These are phyloP conservation scores for Stropharia rugosoannulata DNA, from an alignment of 768 basidiomycete genomes.

Conservation along the genomic window DNA sequence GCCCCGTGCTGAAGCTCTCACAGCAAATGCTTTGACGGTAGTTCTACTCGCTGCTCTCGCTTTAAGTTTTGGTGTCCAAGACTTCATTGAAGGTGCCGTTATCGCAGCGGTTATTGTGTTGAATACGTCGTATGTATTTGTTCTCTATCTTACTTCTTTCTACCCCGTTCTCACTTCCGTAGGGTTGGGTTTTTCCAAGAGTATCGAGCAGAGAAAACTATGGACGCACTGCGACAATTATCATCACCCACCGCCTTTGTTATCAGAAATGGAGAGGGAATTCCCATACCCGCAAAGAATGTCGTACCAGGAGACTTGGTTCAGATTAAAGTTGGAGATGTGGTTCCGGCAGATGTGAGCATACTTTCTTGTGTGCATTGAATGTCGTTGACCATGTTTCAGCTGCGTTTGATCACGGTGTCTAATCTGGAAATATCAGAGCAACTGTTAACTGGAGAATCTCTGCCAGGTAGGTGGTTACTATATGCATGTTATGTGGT, in stretches of 20 bases:
- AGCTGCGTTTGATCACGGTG: slow-evolving; percentile 42
- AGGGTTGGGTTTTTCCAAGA: slow-evolving; percentile 47
- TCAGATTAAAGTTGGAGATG: slow-evolving; percentile 38
- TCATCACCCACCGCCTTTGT: slow-evolving; percentile 47
- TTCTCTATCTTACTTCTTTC: not conserved
- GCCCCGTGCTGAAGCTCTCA: not conserved
- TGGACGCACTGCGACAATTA: slow-evolving; percentile 47
- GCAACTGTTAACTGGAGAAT: slow-evolving; percentile 53
- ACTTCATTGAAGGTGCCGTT: slow-evolving; percentile 52
- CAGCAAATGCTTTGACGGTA: slow-evolving; percentile 41
- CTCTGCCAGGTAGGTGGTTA: slow-evolving; percentile 38
- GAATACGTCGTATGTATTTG: slow-evolving; percentile 34
- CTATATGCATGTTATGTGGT: not conserved
- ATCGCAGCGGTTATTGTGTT: slow-evolving; percentile 44
- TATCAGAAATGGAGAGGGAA: slow-evolving; percentile 38
- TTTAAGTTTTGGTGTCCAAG: slow-evolving; percentile 53
- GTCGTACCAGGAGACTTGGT: slow-evolving; percentile 45
- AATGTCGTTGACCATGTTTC: not conserved
- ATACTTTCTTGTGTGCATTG: not conserved
- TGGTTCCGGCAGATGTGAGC: slow-evolving; percentile 44
- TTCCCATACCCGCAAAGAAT: slow-evolving; percentile 38
- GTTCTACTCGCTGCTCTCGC: slow-evolving; percentile 40
- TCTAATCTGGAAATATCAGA: slow-evolving; percentile 51
- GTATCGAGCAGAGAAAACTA: slow-evolving; percentile 47
- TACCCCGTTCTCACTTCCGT: not conserved